phyloP scores from a whole-genome alignment of 768 basidiomycete genomes.

The Lactarius tabidus region DNA sequence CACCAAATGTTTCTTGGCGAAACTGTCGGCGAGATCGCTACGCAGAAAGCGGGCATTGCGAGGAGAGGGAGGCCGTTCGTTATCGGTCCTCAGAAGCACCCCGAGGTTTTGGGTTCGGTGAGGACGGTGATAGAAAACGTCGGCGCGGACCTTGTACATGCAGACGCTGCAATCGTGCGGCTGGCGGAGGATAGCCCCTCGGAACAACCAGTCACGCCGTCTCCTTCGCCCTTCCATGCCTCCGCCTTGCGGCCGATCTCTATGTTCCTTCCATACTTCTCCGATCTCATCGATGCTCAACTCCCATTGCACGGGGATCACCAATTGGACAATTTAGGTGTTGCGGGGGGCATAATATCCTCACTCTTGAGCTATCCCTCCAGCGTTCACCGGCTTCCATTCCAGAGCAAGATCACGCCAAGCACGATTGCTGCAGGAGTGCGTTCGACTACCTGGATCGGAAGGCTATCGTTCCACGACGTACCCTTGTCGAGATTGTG shows the following conservation, averaged over 20 bases:
- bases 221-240: constrained; percentile 29
- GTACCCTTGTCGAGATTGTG: constrained; percentile 28
- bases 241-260: constrained; percentile 44
- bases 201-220: constrained; percentile 32
- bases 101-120: constrained; percentile 45
- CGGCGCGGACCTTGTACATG: constrained; percentile 37
- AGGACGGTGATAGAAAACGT: constrained; percentile 39
- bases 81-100: constrained; percentile 57
- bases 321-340: constrained; percentile 79
- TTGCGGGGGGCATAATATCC: constrained; percentile 60
- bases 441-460: constrained; percentile 63
- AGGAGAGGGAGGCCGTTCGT: constrained; percentile 59
- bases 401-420: constrained; percentile 42
- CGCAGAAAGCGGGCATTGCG: constrained; percentile 81
- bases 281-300: constrained; percentile 41
- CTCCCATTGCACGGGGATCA: constrained; percentile 77
- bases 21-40: constrained; percentile 68
- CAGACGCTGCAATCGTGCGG: constrained; percentile 34
- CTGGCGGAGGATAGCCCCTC: constrained; percentile 35
- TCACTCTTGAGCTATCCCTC: constrained; percentile 45
- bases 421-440: constrained; percentile 57
- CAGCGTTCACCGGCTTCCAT: constrained; percentile 26
- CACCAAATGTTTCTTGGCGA: constrained; percentile 87
- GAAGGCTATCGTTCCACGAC: constrained; percentile 71
- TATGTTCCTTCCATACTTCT: constrained; percentile 42